Percentiles rank a stretch among this genome's conserved stretches.
Evolutionary conservation across 331 rosid species (phyloP).

Genomic region (Malus hybrid): DNA sequence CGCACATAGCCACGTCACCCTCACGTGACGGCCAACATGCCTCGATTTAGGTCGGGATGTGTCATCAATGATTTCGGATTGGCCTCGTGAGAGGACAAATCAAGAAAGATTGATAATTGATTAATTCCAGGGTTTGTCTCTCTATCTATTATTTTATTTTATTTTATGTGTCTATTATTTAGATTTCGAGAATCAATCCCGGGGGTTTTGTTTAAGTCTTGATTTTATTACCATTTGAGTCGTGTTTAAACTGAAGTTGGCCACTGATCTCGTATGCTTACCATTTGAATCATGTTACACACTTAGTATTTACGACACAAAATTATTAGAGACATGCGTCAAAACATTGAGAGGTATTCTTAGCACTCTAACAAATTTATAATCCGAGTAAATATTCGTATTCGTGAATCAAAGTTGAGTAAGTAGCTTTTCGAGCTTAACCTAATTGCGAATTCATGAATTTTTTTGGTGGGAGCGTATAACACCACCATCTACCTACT

Average conservation of each 20-base stretch:
- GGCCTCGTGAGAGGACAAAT: constrained; percentile 37
- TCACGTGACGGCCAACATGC: too few relatives aligned
- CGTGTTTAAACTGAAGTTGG: background rate
- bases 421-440: background rate
- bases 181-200: background rate
- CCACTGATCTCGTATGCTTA: too few relatives aligned
- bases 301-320: background rate
- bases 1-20: too few relatives aligned
- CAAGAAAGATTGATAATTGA: background rate
- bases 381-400: too few relatives aligned
- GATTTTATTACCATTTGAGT: background rate
- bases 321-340: background rate
- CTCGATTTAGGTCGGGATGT: too few relatives aligned
- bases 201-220: background rate
- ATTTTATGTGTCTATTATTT: background rate
- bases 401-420: background rate
- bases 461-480: background rate
- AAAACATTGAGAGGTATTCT: background rate
- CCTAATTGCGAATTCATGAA: background rate
- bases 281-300: background rate
- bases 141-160: background rate
- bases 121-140: background rate
- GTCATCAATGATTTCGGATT: constrained; percentile 7
- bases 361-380: background rate
- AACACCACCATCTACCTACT: background rate